These are phyloP conservation scores for Adansonia rubrostipa DNA, from an alignment of 441 rosid genomes.

Conservation along the genomic window DNA sequence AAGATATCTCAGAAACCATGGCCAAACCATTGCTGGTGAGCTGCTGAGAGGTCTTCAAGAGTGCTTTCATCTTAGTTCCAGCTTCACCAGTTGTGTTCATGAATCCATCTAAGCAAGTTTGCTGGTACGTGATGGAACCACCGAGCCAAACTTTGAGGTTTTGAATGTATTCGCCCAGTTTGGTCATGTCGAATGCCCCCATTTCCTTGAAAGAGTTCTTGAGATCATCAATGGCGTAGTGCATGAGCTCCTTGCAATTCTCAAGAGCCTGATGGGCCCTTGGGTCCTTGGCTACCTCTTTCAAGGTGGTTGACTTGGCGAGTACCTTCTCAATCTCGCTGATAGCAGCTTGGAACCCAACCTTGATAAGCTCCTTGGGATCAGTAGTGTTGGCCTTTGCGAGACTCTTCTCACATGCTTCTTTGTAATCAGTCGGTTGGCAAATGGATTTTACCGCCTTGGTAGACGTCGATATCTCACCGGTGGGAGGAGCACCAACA, in stretches of 20 bases:
- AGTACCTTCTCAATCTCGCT: constrained; percentile 45
- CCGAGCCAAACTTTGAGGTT: constrained; percentile 76
- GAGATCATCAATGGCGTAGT: constrained; percentile 66
- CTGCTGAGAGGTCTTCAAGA: constrained; percentile 48
- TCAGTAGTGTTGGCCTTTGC: constrained; percentile 46
- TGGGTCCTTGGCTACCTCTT: constrained; percentile 52
- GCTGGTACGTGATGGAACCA: constrained; percentile 70
- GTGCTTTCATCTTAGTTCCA: constrained; percentile 49
- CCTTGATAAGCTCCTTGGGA: constrained; percentile 63
- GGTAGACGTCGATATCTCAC: constrained; percentile 33
- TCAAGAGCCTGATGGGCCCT: constrained; percentile 55
- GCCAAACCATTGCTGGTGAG: constrained; percentile 75
- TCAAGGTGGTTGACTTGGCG: constrained; percentile 45
- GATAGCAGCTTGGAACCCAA: constrained; percentile 53
- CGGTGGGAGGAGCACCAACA: background rate
- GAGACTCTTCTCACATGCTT: constrained; percentile 60
- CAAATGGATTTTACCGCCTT: constrained; percentile 66
- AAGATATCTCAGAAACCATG: constrained; percentile 54
- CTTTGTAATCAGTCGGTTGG: constrained; percentile 63
- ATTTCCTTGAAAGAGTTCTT: constrained; percentile 47
- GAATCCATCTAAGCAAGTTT: constrained; percentile 74
- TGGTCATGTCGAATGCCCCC: constrained; percentile 42
- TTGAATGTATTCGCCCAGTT: constrained; percentile 42
- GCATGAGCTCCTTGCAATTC: constrained; percentile 56
- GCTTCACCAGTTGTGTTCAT: constrained; percentile 57